Base-by-base conservation (phyloP, 2,329 filamentous ascomycete genomes). In the Talaromyces sp. region DNA sequence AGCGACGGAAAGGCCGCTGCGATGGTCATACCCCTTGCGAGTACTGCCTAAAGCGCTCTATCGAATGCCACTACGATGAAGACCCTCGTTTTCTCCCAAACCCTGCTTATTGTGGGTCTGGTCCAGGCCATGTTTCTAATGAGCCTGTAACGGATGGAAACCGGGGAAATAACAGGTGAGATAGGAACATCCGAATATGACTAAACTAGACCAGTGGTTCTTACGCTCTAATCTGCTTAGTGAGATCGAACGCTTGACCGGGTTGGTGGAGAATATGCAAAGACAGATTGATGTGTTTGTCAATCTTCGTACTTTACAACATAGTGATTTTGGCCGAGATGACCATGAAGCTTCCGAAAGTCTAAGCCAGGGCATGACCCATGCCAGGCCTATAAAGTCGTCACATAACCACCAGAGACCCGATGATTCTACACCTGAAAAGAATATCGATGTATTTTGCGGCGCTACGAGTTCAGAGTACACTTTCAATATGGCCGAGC, bases 1-100 rank as follows among this genome's bases (percentile, higher is more conserved):
- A 47, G 27, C 37, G 41, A 13, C 57, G 57, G 37, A 60, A 60
- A 60, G 57, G 57, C 57, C 57, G 57, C 6, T 60, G 57, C 7
- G 57, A 60, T 33, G 57, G 57, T 10, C 22, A 13, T 31, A 7
- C 37, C 19, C 57, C 57, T 2, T 60, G 57, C 15, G 57, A 27
- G 22, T 60, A 45, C 22, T 60, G 57, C 27, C 52, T 33, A 22
- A 56, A 22, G 31, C 52, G 52, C 52, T 56, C 52, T 37, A 25
- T 56, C 17, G 52, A 39, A 39, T 56, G 52, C 52, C 52, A 56
- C 52, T 56, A 56, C 33, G 52, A 56, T 39, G 52, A 56, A 37
- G 52, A 56, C 33, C 52, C 52, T 56, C 52, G 52, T 2, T 56
- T 56, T 17, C 52, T 56, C 10, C 1, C n/a, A 2, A 37, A 37